phyloP scores from a whole-genome alignment of 1,284 basidiomycete species.

The Vanrija pseudolonga region DNA sequence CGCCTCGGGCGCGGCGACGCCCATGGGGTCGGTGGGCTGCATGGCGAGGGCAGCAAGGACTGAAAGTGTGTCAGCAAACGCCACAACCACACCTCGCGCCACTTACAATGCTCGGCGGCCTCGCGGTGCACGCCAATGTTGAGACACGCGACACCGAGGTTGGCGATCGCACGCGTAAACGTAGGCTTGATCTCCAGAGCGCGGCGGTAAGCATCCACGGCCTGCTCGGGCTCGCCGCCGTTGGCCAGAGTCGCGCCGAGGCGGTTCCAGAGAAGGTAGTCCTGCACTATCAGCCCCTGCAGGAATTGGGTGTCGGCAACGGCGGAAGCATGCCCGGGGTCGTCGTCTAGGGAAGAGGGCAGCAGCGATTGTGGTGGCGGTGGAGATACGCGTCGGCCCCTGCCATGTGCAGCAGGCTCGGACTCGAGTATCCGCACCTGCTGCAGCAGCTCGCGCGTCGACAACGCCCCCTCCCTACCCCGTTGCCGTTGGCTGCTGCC shows the following conservation, averaged over 20 bases:
- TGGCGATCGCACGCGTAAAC: slow-evolving; percentile 96
- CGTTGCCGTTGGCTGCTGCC: too few relatives aligned
- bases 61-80: slow-evolving; percentile 13
- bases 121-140: slow-evolving; percentile 95
- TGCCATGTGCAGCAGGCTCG: too few relatives aligned
- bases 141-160: slow-evolving; percentile 92
- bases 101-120: slow-evolving; percentile 80
- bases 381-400: too few relatives aligned
- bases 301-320: too few relatives aligned
- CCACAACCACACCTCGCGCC: background rate
- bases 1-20: slow-evolving; percentile 30
- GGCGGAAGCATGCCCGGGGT: too few relatives aligned
- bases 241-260: slow-evolving; percentile 94
- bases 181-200: slow-evolving; percentile 91
- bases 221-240: slow-evolving; percentile 90
- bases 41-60: slow-evolving; percentile 84
- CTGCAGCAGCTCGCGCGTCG: too few relatives aligned
- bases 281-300: slow-evolving; percentile 52
- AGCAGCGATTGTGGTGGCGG: too few relatives aligned
- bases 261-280: slow-evolving; percentile 95
- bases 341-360: too few relatives aligned
- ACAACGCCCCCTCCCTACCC: too few relatives aligned
- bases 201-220: slow-evolving; percentile 88
- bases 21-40: slow-evolving; percentile 54
- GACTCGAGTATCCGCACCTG: too few relatives aligned